Conservation (phyloP, 768 basidiomycete genomes). For the Boletus sp. region DNA sequence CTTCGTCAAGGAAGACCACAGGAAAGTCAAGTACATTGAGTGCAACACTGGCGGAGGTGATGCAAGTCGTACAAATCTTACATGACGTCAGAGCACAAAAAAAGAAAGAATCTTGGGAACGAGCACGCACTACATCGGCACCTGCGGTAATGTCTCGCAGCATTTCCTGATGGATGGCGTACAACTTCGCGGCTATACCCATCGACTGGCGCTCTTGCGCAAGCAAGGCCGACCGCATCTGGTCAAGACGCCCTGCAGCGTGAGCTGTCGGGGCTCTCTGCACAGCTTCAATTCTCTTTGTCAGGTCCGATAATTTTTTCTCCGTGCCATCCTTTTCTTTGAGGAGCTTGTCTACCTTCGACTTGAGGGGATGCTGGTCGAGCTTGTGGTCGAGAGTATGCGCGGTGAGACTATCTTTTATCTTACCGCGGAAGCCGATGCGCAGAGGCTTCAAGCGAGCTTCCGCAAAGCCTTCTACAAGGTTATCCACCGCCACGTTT, state of each 20-base stretch:
- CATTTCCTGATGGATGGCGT: slow-evolving; percentile 59
- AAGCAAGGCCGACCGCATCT: slow-evolving; percentile 27
- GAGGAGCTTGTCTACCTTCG: slow-evolving; percentile 39
- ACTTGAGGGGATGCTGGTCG: slow-evolving; percentile 53
- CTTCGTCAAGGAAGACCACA: slow-evolving; percentile 91
- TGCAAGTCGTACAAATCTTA: slow-evolving; percentile 87
- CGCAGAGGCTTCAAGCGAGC: slow-evolving; percentile 72
- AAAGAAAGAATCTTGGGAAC: neutral
- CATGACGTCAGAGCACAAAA: slow-evolving; percentile 7
- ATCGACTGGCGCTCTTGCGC: slow-evolving; percentile 31
- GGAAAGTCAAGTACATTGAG: slow-evolving; percentile 83
- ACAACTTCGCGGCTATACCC: slow-evolving; percentile 42
- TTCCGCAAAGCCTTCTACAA: slow-evolving; percentile 68
- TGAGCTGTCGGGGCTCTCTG: slow-evolving; percentile 16
- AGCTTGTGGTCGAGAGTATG: slow-evolving; percentile 66
- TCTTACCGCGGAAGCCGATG: slow-evolving; percentile 61
- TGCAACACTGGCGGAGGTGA: slow-evolving; percentile 65
- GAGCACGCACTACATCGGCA: slow-evolving; percentile 68
- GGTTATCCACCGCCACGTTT: slow-evolving; percentile 89
- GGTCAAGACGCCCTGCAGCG: slow-evolving; percentile 23
- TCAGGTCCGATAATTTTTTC: slow-evolving; percentile 26
- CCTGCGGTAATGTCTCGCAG: slow-evolving; percentile 56
- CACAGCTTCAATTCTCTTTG: slow-evolving; percentile 20
- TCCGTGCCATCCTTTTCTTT: slow-evolving; percentile 36
- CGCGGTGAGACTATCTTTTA: slow-evolving; percentile 51